Conservation (phyloP, 805 yeast genomes). For the Candida maesae region DNA sequence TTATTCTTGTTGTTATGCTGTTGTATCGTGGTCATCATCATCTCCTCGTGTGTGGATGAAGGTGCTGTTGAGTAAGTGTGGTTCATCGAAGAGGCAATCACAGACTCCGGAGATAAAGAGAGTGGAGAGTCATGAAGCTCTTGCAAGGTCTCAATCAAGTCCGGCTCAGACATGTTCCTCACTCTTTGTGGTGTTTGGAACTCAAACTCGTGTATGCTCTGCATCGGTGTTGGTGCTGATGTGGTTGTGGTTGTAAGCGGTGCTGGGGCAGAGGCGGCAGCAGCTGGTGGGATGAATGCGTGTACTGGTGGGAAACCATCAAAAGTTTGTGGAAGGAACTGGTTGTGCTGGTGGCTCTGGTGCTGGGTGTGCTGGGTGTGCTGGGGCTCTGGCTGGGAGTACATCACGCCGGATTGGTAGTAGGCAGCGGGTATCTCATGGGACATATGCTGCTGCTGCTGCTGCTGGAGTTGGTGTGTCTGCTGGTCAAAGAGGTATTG, state of each 20-base stretch:
- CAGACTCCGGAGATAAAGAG: slow-evolving; percentile 19
- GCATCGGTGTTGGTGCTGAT: slow-evolving; percentile 4
- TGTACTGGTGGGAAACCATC: slow-evolving; percentile 22
- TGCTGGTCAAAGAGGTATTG: background rate
- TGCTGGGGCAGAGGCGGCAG: too few species aligned
- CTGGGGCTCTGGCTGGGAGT: slow-evolving; percentile 1
- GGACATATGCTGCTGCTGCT: background rate
- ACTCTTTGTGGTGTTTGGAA: slow-evolving; percentile 13
- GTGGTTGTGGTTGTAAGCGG: too few species aligned
- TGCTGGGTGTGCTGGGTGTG: too few species aligned
- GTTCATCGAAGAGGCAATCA: slow-evolving; percentile 6
- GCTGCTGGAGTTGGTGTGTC: background rate
- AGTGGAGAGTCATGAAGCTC: slow-evolving; percentile 11
- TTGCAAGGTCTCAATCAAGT: slow-evolving; percentile 5
- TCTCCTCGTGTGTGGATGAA: slow-evolving; percentile 5
- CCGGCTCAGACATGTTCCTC: slow-evolving; percentile 17
- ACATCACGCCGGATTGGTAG: background rate
- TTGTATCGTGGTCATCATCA: background rate
- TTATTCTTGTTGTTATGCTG: too few species aligned
- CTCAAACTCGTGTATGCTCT: background rate
- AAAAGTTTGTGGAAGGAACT: background rate
- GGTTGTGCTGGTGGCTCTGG: slow-evolving; percentile 1
- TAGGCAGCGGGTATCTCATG: background rate
- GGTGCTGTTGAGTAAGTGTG: slow-evolving; percentile 8
- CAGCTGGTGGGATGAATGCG: slow-evolving; percentile 18